Conservation (phyloP, 441 rosid genomes). For the Erysimum cheiri region DNA sequence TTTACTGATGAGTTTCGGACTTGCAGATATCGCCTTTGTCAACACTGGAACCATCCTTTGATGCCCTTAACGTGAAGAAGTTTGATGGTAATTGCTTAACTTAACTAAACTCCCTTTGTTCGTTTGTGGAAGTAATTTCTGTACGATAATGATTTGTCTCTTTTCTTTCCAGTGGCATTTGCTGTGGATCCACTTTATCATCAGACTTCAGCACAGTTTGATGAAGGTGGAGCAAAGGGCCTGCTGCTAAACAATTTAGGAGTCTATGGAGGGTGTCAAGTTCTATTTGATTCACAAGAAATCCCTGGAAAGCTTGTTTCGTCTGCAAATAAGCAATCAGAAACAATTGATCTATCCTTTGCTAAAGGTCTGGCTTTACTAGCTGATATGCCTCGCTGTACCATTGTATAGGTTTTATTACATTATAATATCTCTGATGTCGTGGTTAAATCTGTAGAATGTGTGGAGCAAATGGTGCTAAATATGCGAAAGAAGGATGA, state of each 20-base stretch:
- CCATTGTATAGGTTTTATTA: constrained; percentile 14
- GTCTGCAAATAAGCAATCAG: constrained; percentile 54
- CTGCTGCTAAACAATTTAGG: constrained; percentile 90
- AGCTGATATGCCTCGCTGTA: constrained; percentile 26
- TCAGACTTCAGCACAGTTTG: constrained; percentile 97
- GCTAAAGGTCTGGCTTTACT: constrained; percentile 63
- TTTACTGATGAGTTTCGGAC: constrained; percentile 39
- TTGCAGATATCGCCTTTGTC: constrained; percentile 84
- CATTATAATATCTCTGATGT: constrained; percentile 15
- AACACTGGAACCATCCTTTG: constrained; percentile 84
- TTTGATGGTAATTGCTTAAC: constrained; percentile 70
- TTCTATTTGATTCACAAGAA: constrained; percentile 91
- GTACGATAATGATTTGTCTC: constrained; percentile 38
- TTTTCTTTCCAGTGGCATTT: constrained; percentile 74
- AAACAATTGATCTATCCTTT: constrained; percentile 75
- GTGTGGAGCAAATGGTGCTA: constrained; percentile 65
- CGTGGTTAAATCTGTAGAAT: constrained; percentile 56
- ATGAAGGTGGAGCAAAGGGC: constrained; percentile 98
- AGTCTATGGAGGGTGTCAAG: constrained; percentile 85
- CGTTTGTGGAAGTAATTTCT: constrained; percentile 30
- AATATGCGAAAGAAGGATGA: constrained; percentile 69
- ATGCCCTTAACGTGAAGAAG: constrained; percentile 84
- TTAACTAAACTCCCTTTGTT: constrained; percentile 30
- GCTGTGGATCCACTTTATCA: constrained; percentile 96
- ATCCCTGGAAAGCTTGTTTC: constrained; percentile 75